Percentiles rank a stretch among this genome's conserved stretches.
Conservation (phyloP, 495 filamentous ascomycete genomes). For the Penicillium soppii region DNA sequence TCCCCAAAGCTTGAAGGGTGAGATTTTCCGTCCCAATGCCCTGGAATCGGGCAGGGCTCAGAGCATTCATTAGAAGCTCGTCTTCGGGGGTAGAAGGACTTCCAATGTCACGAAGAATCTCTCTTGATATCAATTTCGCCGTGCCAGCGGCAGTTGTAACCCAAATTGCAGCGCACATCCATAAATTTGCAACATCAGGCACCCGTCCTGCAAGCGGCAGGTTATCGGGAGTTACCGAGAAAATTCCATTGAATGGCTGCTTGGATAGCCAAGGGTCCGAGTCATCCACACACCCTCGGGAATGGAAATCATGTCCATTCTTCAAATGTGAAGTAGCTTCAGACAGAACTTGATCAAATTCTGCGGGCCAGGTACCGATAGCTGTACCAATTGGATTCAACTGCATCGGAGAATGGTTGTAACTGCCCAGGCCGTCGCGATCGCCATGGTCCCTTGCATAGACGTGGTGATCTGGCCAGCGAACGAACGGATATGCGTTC, state of each 20-base stretch:
- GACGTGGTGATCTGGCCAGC: conserved; percentile 37
- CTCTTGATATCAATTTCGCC: conserved; percentile 27
- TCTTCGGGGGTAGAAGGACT: conserved; percentile 7
- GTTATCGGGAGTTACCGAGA: conserved; percentile 39
- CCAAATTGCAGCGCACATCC: conserved; percentile 36
- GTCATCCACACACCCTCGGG: neutral
- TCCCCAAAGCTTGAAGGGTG: conserved; percentile 21
- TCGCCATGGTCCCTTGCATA: conserved; percentile 35
- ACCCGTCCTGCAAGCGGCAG: conserved; percentile 32
- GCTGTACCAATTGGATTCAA: conserved; percentile 20
- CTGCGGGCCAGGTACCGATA: conserved; percentile 26
- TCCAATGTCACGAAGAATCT: conserved; percentile 15
- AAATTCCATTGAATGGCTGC: conserved; percentile 34
- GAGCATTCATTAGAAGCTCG: conserved; percentile 15
- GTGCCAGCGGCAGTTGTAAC: conserved; percentile 36
- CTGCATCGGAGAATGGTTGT: conserved; percentile 27
- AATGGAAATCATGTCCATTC: conserved; percentile 13
- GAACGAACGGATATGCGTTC: conserved; percentile 24
- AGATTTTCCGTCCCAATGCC: conserved; percentile 22
- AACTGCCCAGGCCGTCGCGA: conserved; percentile 32
- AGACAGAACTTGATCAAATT: conserved; percentile 26
- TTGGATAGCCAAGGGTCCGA: conserved; percentile 12
- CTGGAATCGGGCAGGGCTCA: conserved; percentile 29
- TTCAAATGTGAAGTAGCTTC: conserved; percentile 19
- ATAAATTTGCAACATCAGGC: conserved; percentile 21